These are phyloP conservation scores for Chlamydomonas sp. DNA, from an alignment of 139 green algal genomes.

Conservation along the genomic window DNA sequence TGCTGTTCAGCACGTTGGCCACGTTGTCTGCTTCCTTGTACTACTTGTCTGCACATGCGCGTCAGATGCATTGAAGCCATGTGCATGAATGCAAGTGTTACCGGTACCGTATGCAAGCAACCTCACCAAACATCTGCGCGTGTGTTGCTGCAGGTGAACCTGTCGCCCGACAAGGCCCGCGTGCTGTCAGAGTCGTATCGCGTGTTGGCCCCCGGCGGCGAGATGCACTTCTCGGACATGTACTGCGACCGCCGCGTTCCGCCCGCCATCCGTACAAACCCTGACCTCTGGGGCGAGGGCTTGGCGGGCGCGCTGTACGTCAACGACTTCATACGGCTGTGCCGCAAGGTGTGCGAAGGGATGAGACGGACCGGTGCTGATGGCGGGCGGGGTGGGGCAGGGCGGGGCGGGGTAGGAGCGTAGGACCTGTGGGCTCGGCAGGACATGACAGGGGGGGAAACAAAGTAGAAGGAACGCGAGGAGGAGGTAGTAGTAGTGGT, in stretches of 20 bases:
- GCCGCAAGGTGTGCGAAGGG: slow-evolving; percentile 38
- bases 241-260: slow-evolving; percentile 90
- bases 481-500: too few species aligned
- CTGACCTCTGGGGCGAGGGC: slow-evolving; percentile 81
- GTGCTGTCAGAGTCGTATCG: slow-evolving; percentile 76
- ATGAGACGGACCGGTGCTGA: neutral
- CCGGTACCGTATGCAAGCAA: neutral
- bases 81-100: too few species aligned
- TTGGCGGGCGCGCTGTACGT: slow-evolving; percentile 93
- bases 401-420: too few species aligned
- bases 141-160: slow-evolving; percentile 74
- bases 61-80: too few species aligned
- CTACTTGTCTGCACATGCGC: too few species aligned
- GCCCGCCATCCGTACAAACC: slow-evolving; percentile 49
- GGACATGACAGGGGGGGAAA: too few species aligned
- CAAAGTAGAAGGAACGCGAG: too few species aligned
- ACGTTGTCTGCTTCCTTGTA: too few species aligned
- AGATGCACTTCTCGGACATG: slow-evolving; percentile 98
- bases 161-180: slow-evolving; percentile 87
- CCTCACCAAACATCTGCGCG: neutral
- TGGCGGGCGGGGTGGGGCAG: too few species aligned
- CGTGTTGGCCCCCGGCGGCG: slow-evolving; percentile 90
- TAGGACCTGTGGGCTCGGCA: too few species aligned
- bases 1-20: too few species aligned
- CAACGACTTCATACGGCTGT: slow-evolving; percentile 91